A percentile compares a stretch with the other conserved stretches of the same genome.
These are phyloP conservation scores for Fusarium floridanum DNA, from an alignment of 2,329 filamentous ascomycete genomes.

Conservation along the genomic window DNA sequence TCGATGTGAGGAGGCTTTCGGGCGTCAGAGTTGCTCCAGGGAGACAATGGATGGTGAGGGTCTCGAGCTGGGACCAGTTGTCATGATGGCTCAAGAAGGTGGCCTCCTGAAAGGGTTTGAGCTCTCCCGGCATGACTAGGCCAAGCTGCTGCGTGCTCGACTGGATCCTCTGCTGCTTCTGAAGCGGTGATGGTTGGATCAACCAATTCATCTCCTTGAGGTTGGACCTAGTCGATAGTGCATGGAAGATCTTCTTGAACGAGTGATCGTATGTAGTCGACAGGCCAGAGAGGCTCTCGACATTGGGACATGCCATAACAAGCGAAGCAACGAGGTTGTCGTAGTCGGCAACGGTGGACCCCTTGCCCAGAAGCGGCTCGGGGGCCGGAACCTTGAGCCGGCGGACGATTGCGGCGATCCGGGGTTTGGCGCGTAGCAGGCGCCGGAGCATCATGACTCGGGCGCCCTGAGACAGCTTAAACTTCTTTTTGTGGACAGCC, in stretches of 20 bases:
- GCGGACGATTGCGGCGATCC: slow-evolving; percentile 68
- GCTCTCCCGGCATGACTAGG: slow-evolving; percentile 47
- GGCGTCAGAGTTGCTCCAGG: slow-evolving; percentile 68
- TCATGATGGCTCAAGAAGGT: slow-evolving; percentile 65
- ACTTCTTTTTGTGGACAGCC: slow-evolving; percentile 67
- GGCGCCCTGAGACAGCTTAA: slow-evolving; percentile 65
- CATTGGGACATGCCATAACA: slow-evolving; percentile 74
- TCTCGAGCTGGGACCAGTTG: slow-evolving; percentile 68
- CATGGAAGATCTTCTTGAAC: slow-evolving; percentile 69
- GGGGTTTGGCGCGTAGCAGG: slow-evolving; percentile 66
- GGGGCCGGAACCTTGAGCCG: slow-evolving; percentile 67
- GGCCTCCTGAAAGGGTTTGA: slow-evolving; percentile 51
- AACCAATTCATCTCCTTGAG: slow-evolving; percentile 72
- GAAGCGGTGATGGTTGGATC: slow-evolving; percentile 55
- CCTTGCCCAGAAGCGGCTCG: slow-evolving; percentile 53
- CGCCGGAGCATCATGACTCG: slow-evolving; percentile 69
- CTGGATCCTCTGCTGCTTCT: slow-evolving; percentile 49
- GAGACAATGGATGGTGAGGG: slow-evolving; percentile 70
- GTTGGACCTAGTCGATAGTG: slow-evolving; percentile 67
- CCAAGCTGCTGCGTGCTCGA: slow-evolving; percentile 49
- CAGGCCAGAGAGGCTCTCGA: slow-evolving; percentile 70
- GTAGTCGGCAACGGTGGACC: slow-evolving; percentile 61
- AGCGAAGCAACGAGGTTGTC: slow-evolving; percentile 70
- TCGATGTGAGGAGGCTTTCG: slow-evolving; percentile 63
- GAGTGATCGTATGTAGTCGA: slow-evolving; percentile 67